Evolutionary conservation across 306 rosid species (phyloP).

Genomic region (Adenanthera pavonina): DNA sequence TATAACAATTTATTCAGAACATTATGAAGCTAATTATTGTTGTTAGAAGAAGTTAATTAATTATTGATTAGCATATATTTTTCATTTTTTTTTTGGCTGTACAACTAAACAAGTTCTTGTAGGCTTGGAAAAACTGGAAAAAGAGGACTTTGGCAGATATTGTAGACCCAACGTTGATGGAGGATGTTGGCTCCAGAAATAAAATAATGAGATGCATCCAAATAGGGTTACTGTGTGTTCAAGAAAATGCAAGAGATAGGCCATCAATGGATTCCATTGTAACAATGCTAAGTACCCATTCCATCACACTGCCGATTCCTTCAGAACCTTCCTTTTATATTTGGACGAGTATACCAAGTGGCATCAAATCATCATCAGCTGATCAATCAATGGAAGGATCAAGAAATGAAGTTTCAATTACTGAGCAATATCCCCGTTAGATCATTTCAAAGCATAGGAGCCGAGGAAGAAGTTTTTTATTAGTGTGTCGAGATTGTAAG

Average conservation of each 20-base stretch:
- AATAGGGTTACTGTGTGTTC: slow-evolving; percentile 34
- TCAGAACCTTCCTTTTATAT: neutral
- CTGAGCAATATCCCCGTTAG: neutral
- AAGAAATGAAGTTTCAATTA: neutral
- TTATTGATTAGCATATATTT: too few species aligned
- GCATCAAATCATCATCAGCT: neutral
- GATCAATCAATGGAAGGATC: neutral
- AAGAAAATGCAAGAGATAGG: slow-evolving; percentile 24
- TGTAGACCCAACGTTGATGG: slow-evolving; percentile 29
- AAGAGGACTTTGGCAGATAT: slow-evolving; percentile 29
- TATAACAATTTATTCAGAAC: too few species aligned
- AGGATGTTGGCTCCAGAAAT: neutral
- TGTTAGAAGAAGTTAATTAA: too few species aligned
- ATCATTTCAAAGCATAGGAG: too few species aligned
- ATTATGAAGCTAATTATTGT: too few species aligned
- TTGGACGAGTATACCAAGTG: neutral
- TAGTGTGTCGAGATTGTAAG: too few species aligned
- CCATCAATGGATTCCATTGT: slow-evolving; percentile 43
- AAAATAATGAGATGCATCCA: slow-evolving; percentile 47
- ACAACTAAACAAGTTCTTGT: neutral
- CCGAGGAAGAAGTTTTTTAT: too few species aligned
- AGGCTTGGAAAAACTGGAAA: slow-evolving; percentile 50
- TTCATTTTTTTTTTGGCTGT: neutral
- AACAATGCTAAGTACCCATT: slow-evolving; percentile 37
- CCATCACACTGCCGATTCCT: slow-evolving; percentile 20